Conservation (phyloP, 1,139 yeast species). For the Saccharomyces hybrid region DNA sequence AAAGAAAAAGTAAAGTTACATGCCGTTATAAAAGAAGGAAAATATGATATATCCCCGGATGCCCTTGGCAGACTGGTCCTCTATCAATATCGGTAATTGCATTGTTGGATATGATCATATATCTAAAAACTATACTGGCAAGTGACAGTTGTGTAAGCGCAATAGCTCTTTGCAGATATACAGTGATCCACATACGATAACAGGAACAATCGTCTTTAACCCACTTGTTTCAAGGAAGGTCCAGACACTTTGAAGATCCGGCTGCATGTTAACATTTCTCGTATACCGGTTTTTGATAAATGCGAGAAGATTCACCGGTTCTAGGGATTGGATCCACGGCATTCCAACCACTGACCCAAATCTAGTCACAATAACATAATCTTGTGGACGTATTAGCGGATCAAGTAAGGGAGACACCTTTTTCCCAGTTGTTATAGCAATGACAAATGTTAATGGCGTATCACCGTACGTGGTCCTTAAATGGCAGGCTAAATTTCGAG, state of each 20-base stretch:
- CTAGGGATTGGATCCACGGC: constrained; percentile 76
- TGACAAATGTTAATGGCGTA: constrained; percentile 47
- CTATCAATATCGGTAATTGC: background rate
- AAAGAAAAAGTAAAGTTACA: background rate
- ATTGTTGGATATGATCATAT: background rate
- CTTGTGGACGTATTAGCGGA: constrained; percentile 43
- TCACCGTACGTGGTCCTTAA: constrained; percentile 28
- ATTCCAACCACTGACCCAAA: constrained; percentile 72
- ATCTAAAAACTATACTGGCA: background rate
- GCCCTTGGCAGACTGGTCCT: background rate
- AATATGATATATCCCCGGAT: background rate
- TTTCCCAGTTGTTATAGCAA: constrained; percentile 74
- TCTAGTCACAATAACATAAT: constrained; percentile 50
- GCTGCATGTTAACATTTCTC: constrained; percentile 25
- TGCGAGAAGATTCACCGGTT: constrained; percentile 34
- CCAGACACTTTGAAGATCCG: constrained; percentile 7
- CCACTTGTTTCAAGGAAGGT: background rate
- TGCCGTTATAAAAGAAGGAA: background rate
- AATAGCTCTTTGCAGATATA: constrained; percentile 68
- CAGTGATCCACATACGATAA: constrained; percentile 71
- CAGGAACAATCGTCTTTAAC: constrained; percentile 22
- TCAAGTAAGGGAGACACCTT: constrained; percentile 44
- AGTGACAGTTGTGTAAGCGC: constrained; percentile 29
- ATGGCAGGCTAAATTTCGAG: constrained; percentile 50
- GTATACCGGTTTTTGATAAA: constrained; percentile 32